phyloP scores from a whole-genome alignment of 139 green algal genomes.

The Picochlorum sp. region DNA sequence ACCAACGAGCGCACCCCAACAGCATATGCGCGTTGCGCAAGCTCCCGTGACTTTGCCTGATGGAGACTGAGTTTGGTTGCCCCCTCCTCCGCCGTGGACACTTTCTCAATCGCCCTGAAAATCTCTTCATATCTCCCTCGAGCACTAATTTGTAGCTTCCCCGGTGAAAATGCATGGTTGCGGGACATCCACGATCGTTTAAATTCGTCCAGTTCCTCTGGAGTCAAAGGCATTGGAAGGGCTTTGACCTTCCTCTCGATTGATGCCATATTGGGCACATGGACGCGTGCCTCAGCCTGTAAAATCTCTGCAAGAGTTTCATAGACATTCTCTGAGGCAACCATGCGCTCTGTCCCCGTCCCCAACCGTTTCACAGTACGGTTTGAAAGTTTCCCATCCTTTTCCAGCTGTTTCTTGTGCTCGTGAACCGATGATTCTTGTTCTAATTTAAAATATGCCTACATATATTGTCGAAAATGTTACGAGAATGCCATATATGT shows the following conservation, averaged over 20 bases:
- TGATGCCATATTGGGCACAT: constrained; percentile 25
- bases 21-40: constrained; percentile 14
- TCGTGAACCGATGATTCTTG: constrained; percentile 36
- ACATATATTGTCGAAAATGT: no score
- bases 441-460: constrained; percentile 30
- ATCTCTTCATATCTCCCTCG: constrained; percentile 14
- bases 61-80: constrained; percentile 3
- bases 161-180: no score
- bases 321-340: constrained; percentile 17
- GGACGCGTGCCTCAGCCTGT: constrained; percentile 29
- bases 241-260: constrained; percentile 12
- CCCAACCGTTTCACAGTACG: constrained; percentile 8
- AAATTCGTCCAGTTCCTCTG: constrained; percentile 15
- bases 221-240: constrained; percentile 15
- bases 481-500: no score
- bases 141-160: no score
- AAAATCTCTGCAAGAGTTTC: constrained; percentile 40
- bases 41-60: constrained; percentile 15
- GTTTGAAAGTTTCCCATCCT: constrained; percentile 25
- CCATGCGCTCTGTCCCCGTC: not conserved
- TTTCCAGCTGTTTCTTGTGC: constrained; percentile 24
- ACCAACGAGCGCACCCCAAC: constrained; percentile 8
- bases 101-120: not conserved
- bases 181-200: no score
- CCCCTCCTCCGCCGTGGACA: not conserved